A percentile compares a stretch with the other conserved stretches of the same genome.
Evolutionary conservation across 2,329 filamentous ascomycete genomes (phyloP).

Genomic region (Colletotrichum cordylinicola): DNA sequence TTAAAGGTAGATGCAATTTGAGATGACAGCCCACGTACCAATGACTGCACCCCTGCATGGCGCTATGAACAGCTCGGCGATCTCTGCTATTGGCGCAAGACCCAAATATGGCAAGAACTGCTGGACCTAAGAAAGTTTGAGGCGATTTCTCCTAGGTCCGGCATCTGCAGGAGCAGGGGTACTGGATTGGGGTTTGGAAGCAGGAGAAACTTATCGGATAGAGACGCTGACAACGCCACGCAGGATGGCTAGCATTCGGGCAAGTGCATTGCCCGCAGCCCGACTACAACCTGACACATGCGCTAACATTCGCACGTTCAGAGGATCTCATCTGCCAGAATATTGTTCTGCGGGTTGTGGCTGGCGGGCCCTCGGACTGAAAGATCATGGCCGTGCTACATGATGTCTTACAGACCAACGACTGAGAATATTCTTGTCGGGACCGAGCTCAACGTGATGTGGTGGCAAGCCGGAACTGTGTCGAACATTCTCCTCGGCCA

Average conservation of each 20-base stretch:
- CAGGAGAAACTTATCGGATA: background rate
- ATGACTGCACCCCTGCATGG: slow-evolving; percentile 2
- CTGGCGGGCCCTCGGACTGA: background rate
- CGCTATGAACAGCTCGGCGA: background rate
- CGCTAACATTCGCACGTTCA: background rate
- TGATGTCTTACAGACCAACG: slow-evolving; percentile 5
- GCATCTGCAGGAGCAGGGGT: background rate
- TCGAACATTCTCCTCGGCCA: background rate
- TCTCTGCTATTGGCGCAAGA: background rate
- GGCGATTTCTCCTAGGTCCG: background rate
- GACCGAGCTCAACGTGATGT: background rate
- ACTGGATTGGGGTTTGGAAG: background rate
- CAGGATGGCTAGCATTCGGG: background rate
- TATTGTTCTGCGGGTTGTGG: background rate
- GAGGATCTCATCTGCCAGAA: background rate
- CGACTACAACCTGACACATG: background rate
- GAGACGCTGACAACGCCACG: background rate
- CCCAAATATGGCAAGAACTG: background rate
- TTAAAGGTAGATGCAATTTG: background rate
- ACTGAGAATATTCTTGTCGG: background rate
- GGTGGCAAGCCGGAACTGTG: background rate
- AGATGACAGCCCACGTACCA: background rate
- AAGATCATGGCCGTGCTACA: slow-evolving; percentile 1
- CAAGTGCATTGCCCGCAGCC: background rate
- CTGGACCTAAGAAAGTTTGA: background rate